These are phyloP conservation scores for Alternaria sp. DNA, from an alignment of 2,329 filamentous ascomycete species.

Conservation along the genomic window DNA sequence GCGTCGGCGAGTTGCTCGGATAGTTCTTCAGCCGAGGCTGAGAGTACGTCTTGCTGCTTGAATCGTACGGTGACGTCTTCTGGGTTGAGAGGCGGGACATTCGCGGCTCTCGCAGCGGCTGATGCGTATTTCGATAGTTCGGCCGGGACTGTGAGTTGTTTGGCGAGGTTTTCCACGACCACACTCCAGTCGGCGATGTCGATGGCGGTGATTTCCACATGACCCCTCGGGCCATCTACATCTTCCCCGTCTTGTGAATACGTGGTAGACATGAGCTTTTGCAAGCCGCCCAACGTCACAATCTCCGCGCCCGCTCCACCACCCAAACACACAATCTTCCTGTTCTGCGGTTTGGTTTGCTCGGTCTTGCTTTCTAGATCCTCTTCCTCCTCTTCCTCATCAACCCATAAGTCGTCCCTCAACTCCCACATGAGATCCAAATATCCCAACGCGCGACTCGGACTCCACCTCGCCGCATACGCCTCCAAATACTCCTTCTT, in stretches of 20 bases:
- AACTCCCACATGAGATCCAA: conserved; percentile 61
- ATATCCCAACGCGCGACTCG: conserved; percentile 83
- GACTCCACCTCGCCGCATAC: conserved; percentile 91
- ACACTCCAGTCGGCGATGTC: conserved; percentile 81
- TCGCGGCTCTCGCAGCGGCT: conserved; percentile 51
- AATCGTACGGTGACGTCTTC: conserved; percentile 50
- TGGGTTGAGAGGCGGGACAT: conserved; percentile 44
- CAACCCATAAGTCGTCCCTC: conserved; percentile 23
- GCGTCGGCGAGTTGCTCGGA: conserved; percentile 34
- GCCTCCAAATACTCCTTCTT: conserved; percentile 73
- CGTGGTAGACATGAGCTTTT: conserved; percentile 45
- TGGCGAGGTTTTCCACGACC: conserved; percentile 66
- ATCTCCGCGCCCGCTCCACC: conserved; percentile 72
- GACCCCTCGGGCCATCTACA: background rate
- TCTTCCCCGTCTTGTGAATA: background rate
- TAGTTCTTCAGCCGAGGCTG: conserved; percentile 47
- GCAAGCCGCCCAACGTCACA: conserved; percentile 64
- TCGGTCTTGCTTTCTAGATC: background rate
- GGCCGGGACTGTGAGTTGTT: conserved; percentile 60
- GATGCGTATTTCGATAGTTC: conserved; percentile 57
- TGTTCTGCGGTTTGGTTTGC: conserved; percentile 7
- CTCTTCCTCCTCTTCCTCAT: background rate
- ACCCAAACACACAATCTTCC: conserved; percentile 63
- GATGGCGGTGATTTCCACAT: conserved; percentile 65
- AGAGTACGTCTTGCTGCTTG: conserved; percentile 59